Evolutionary conservation across 2,329 filamentous ascomycete genomes (phyloP).

Genomic region (Acrodontium crateriforme): DNA sequence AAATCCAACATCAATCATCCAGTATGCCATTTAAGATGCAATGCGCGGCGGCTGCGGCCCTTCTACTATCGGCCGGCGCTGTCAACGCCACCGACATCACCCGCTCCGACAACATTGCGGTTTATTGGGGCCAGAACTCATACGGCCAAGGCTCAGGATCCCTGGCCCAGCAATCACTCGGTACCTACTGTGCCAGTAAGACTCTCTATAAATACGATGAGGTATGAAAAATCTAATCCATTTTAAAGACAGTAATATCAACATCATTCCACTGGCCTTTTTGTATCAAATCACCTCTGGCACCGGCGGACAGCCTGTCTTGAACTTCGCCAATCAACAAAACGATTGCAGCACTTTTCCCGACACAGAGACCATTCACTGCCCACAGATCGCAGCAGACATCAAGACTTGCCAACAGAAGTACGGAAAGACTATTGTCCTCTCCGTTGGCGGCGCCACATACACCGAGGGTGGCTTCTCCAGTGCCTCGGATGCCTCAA

Average conservation of each 20-base stretch:
- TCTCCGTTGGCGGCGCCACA: conserved; percentile 58
- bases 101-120: conserved; percentile 51
- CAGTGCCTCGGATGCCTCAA: conserved; percentile 36
- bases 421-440: conserved; percentile 54
- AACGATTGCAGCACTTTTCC: conserved; percentile 46
- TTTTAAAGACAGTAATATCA: conserved; percentile 34
- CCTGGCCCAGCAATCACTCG: conserved; percentile 40
- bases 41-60: too few relatives aligned
- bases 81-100: too few relatives aligned
- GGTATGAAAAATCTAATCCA: too few relatives aligned
- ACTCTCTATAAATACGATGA: too few relatives aligned
- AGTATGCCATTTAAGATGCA: too few relatives aligned
- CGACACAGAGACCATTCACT: conserved; percentile 45
- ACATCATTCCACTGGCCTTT: conserved; percentile 53
- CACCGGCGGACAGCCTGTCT: conserved; percentile 33
- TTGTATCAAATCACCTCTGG: conserved; percentile 41
- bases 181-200: conserved; percentile 47
- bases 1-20: too few relatives aligned
- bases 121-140: conserved; percentile 63
- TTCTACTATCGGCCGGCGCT: too few relatives aligned
- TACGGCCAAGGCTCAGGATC: conserved; percentile 32
- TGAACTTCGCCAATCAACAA: conserved; percentile 53
- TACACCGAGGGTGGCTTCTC: conserved; percentile 56
- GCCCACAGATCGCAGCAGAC: conserved; percentile 46
- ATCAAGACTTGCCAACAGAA: conserved; percentile 46